phyloP scores from a whole-genome alignment of 2,329 filamentous ascomycete genomes.

The Diaporthe sp. region DNA sequence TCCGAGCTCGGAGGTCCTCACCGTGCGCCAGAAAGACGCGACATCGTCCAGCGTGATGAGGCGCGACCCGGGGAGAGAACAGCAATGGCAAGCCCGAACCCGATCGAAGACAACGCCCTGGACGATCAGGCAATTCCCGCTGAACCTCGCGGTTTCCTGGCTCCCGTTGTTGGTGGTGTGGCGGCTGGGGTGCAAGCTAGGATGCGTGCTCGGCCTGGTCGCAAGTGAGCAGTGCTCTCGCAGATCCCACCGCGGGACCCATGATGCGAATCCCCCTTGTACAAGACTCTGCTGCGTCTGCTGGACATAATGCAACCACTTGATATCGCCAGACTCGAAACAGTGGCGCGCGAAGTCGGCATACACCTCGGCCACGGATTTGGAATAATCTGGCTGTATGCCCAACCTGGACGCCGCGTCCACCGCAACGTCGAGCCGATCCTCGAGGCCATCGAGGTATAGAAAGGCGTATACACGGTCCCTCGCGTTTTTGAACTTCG shows the following conservation, averaged over 20 bases:
- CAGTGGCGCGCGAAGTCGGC: neutral
- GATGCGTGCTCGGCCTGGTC: neutral
- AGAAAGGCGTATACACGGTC: slow-evolving; percentile 5
- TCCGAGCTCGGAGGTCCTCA: neutral
- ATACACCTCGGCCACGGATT: neutral
- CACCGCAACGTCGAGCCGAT: neutral
- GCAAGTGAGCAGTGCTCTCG: neutral
- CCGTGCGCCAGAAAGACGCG: neutral
- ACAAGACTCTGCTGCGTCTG: neutral
- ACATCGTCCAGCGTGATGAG: neutral
- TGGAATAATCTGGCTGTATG: neutral
- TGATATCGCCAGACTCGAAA: neutral
- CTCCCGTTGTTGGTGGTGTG: neutral
- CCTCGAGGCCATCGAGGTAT: neutral
- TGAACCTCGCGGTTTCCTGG: neutral
- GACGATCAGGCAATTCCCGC: neutral
- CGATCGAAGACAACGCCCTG: neutral
- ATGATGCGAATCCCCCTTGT: neutral
- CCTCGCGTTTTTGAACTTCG: neutral
- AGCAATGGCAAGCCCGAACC: neutral
- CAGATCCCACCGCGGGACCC: slow-evolving; percentile 18
- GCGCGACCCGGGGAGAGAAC: neutral
- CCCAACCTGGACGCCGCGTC: neutral
- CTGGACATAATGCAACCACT: neutral
- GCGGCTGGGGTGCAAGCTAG: neutral